Conservation (phyloP, 495 filamentous ascomycete genomes). For the Lepidopterella palustris region DNA sequence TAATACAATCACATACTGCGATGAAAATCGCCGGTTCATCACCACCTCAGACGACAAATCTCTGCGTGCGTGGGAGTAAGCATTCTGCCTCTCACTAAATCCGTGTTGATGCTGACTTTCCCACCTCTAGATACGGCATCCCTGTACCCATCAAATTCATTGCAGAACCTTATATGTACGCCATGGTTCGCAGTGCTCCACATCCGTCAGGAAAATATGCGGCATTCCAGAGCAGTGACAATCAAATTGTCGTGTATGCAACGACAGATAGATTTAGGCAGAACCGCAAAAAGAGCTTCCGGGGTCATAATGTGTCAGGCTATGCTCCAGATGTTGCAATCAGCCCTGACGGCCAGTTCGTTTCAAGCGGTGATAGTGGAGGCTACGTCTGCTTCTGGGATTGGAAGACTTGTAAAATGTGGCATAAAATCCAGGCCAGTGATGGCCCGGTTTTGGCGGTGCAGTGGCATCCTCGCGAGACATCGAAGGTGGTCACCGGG, state of each 20-base stretch:
- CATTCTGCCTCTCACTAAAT: too few species aligned
- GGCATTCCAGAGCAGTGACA: constrained; percentile 85
- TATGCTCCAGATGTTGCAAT: constrained; percentile 86
- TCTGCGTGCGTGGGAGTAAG: constrained; percentile 94
- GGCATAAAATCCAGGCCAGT: constrained; percentile 81
- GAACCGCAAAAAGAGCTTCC: constrained; percentile 93
- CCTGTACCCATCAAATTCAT: constrained; percentile 86
- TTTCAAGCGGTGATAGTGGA: constrained; percentile 73
- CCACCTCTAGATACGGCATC: constrained; percentile 92
- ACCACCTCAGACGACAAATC: constrained; percentile 96
- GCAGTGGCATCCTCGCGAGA: constrained; percentile 94
- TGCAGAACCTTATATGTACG: constrained; percentile 95
- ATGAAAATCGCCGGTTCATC: constrained; percentile 91
- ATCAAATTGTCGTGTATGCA: constrained; percentile 94
- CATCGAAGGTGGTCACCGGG: constrained; percentile 84
- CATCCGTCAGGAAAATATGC: constrained; percentile 91
- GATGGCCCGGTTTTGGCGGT: constrained; percentile 72
- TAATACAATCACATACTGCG: constrained; percentile 93
- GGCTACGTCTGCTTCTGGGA: constrained; percentile 96
- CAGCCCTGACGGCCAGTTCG: constrained; percentile 84
- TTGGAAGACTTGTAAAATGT: constrained; percentile 98
- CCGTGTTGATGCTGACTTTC: too few species aligned
- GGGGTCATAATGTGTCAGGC: constrained; percentile 90
- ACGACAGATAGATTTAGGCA: constrained; percentile 91
- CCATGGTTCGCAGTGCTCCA: constrained; percentile 69